Base-by-base conservation (phyloP, 768 basidiomycete species). In the Trichaptum fuscoviolaceum region DNA sequence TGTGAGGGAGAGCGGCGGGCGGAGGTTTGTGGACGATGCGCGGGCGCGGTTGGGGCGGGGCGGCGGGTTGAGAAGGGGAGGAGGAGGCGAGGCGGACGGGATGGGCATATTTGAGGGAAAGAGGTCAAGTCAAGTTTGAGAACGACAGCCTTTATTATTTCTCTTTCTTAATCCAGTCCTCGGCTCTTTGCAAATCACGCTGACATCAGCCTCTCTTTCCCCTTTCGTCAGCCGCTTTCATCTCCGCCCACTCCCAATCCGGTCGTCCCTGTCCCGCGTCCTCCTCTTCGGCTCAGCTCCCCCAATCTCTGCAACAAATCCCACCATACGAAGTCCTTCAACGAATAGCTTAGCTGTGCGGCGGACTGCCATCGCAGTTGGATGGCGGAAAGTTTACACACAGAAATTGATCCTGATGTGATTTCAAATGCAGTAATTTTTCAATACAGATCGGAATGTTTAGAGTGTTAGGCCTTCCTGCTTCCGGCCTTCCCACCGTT, bases 11-110 rank as follows among this genome's bases (percentile, higher is more conserved):
- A 85, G 72, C 10, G 82, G 77, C 35, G 85, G 82, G 35, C 84
- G 79, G 62, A 88, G 81, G 69, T 79, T 84, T 26, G 85, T 85
- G 58, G 87, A 89, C 60, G 84, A 87, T 0, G 87, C 85, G 65
- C 86, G 84, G 72, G 78, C 79, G 72, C 85, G 84, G 71, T 76
- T 76, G 52, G 77, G 76, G 64, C 79, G 80, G 59, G 84, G 83
- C 67, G 77, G 75, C 66, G 74, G 35, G 62, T 71, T 67, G 66
- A 76, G 73, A 63, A 72, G 70, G 65, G 75, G 68, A 71, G 75
- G 24, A 60, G 66, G 61, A 34, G 72, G 25, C 24, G 30, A 63
- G n/a, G 62, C 24, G 20, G 35, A 27, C n/a, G 63, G 23, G 24
- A 42, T 20, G 30, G 35, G 35, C 30, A 60, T 52, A 52, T 52